Conservation (phyloP, 306 rosid genomes). For the Acacia crassicarpa region DNA sequence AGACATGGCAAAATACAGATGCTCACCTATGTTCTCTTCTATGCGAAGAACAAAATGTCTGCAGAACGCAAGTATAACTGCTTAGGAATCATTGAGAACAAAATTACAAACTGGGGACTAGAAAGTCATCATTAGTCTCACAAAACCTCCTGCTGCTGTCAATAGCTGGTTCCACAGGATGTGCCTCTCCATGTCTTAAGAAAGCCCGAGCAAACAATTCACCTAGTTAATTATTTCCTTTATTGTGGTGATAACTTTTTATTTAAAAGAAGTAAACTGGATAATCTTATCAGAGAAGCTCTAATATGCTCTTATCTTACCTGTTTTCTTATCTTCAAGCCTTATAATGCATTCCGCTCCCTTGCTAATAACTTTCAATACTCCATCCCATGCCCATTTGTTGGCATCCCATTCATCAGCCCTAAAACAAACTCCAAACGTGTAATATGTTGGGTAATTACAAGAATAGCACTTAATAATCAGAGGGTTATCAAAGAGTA, state of each 20-base stretch:
- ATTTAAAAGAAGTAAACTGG: conserved; percentile 4
- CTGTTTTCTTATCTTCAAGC: conserved; percentile 86
- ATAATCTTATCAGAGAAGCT: conserved; percentile 23
- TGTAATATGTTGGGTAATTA: neutral
- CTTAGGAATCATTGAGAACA: conserved; percentile 10
- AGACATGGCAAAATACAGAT: conserved; percentile 41
- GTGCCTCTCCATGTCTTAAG: conserved; percentile 88
- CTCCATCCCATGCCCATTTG: conserved; percentile 96
- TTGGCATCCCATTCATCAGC: conserved; percentile 99
- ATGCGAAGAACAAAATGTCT: conserved; percentile 97
- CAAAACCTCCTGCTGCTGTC: conserved; percentile 93
- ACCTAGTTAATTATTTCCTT: conserved; percentile 50
- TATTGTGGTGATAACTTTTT: neutral
- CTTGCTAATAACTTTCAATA: conserved; percentile 74
- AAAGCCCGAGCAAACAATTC: conserved; percentile 97
- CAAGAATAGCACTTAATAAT: neutral
- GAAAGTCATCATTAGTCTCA: conserved; percentile 12
- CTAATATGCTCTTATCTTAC: conserved; percentile 42
- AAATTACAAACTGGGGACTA: conserved; percentile 8
- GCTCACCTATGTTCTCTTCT: conserved; percentile 94
- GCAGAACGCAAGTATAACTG: conserved; percentile 31
- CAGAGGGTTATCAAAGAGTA: neutral
- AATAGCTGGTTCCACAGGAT: conserved; percentile 92
- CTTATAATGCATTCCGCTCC: conserved; percentile 91
- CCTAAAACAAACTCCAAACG: conserved; percentile 43